phyloP scores from a whole-genome alignment of 73 alveolate species.

The Paramecium caudatum region DNA sequence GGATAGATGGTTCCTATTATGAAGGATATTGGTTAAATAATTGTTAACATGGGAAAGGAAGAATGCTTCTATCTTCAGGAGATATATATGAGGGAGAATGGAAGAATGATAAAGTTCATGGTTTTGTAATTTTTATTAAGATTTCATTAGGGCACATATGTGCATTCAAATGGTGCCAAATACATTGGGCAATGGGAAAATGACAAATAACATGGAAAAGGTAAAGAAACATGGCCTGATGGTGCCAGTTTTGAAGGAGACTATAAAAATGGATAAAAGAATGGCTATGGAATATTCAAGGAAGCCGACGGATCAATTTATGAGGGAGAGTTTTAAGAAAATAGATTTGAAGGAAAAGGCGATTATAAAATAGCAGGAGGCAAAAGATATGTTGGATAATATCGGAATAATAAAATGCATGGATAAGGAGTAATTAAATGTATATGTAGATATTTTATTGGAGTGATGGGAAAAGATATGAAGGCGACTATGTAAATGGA shows the following conservation, averaged over 20 bases:
- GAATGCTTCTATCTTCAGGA: constrained; percentile 71
- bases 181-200: constrained; percentile 76
- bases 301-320: constrained; percentile 79
- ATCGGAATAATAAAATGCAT: constrained; percentile 79
- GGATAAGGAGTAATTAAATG: constrained; percentile 62
- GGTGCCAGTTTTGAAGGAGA: constrained; percentile 79
- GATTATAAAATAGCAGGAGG: constrained; percentile 71
- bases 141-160: constrained; percentile 67
- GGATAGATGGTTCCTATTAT: constrained; percentile 80
- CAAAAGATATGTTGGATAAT: constrained; percentile 74
- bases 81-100: constrained; percentile 81
- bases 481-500: constrained; percentile 81
- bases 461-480: constrained; percentile 79
- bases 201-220: constrained; percentile 77
- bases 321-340: constrained; percentile 74
- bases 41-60: constrained; percentile 78
- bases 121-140: constrained; percentile 70
- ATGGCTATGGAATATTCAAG: constrained; percentile 70
- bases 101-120: constrained; percentile 81
- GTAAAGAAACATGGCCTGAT: constrained; percentile 79
- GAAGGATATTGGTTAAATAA: constrained; percentile 77
- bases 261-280: constrained; percentile 72
- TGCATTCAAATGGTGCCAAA: constrained; percentile 78
- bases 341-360: constrained; percentile 78
- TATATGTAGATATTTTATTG: constrained; percentile 66